Evolutionary conservation across 257 asterid genomes (phyloP), one percentile per base, ranked within the genome.

Genomic region (Mentha longifolia): DNA sequence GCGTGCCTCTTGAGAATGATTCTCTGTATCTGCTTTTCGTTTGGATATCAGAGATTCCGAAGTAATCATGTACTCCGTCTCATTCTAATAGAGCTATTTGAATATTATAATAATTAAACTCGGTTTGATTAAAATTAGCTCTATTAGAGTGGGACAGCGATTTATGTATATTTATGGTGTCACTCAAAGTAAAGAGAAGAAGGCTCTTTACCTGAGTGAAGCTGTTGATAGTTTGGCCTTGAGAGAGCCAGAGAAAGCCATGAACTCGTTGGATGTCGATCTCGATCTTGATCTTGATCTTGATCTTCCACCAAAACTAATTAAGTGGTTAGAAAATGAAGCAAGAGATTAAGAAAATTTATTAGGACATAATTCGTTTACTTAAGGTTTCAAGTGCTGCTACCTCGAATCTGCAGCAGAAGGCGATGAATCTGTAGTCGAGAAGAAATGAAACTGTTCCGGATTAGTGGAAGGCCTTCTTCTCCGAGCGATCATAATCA

Each of bases 211-310:
- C 81, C 84, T 84, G 72, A 85, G 74, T 65, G 96, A 89, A 73
- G 92, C 92, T 62, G 86, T 83, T 28, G 85, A 67, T 17, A 88
- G 43, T 81, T 84, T 89, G 42, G 85, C 83, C 76, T 82, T 79
- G 82, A n/a, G 92, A 81, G 82, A 87, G 52, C 75, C 90, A 1
- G 96, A 87, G 69, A 89, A 78, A 59, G 93, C 79, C 35, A 69
- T 60, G 13, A 89, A 83, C 76, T 79, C 88, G 3, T 88, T 81
- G n/a, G n/a, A n/a, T n/a, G n/a, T n/a, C n/a, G n/a, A n/a, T n/a
- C n/a, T n/a, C n/a, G n/a, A n/a, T n/a, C n/a, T n/a, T 30, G 85
- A 78, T 56, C 65, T 61, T n/a, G 37, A 55, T 20, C 72, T 64
- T n/a, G 61, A 55, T 14, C 72, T 64, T 7, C 57, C 46, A 63